Conservation (phyloP, 2,329 filamentous ascomycete genomes). For the Chaetomiaceae sp. region DNA sequence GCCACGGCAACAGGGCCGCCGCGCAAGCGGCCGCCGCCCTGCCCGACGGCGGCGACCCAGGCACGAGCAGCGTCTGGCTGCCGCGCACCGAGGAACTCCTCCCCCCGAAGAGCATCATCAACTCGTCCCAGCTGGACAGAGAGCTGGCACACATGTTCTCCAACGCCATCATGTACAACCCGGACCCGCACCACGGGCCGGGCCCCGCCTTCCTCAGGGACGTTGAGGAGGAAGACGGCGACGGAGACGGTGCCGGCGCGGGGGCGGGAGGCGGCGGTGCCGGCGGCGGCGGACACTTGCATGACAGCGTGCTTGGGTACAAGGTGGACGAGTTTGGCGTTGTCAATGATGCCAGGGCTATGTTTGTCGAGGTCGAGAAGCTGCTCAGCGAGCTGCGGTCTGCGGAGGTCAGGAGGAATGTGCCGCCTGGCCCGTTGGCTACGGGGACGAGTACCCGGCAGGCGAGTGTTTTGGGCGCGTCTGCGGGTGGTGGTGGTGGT, state of each 20-base stretch:
- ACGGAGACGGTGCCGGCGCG: constrained; percentile 23
- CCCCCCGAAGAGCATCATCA: constrained; percentile 86
- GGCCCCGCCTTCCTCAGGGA: constrained; percentile 53
- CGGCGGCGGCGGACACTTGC: constrained; percentile 30
- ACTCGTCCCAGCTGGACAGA: constrained; percentile 85
- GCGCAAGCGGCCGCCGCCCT: constrained; percentile 56
- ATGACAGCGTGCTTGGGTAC: constrained; percentile 48
- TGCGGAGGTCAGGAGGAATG: constrained; percentile 56
- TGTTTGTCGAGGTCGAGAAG: constrained; percentile 84
- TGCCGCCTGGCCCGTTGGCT: constrained; percentile 28
- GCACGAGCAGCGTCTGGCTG: constrained; percentile 55
- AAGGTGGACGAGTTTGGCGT: constrained; percentile 77
- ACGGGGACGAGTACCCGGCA: constrained; percentile 9
- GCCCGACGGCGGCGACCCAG: constrained; percentile 56
- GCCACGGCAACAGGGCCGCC: constrained; percentile 64
- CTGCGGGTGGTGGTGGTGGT: too few relatives aligned
- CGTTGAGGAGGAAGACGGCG: constrained; percentile 35
- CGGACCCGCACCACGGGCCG: constrained; percentile 68
- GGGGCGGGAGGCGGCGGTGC: neutral
- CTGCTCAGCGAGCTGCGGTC: constrained; percentile 70
- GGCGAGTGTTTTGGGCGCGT: constrained; percentile 4
- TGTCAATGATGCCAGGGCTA: constrained; percentile 80
- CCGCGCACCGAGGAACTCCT: constrained; percentile 71
- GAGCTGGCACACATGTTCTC: constrained; percentile 96
- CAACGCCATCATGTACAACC: constrained; percentile 98